Evolutionary conservation across 164 flowering plant genomes (phyloP).

Genomic region (Chimonanthus salicifolius): DNA sequence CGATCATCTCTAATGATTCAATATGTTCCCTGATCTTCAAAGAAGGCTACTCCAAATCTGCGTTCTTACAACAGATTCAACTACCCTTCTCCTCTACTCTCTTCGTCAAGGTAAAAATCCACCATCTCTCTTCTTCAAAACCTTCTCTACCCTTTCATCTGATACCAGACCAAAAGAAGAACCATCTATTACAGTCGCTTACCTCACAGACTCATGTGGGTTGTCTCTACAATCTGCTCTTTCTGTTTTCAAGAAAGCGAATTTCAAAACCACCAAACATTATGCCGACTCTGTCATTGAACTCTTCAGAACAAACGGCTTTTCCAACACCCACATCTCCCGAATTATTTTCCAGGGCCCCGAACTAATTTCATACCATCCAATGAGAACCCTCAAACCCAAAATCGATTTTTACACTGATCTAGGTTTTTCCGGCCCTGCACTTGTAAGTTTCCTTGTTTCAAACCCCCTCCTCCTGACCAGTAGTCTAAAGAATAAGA

Average conservation of each 20-base stretch:
- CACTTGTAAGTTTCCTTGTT: slow-evolving; percentile 7
- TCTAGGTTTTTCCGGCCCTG: slow-evolving; percentile 16
- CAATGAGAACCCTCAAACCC: slow-evolving; percentile 27
- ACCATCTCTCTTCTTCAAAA: slow-evolving; percentile 1
- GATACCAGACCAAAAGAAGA: no score
- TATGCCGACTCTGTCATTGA: not conserved
- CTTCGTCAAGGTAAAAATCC: not conserved
- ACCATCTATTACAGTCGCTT: not conserved
- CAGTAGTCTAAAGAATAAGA: slow-evolving; percentile 16
- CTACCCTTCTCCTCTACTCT: not conserved
- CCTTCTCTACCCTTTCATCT: slow-evolving; percentile 4
- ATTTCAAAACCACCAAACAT: not conserved
- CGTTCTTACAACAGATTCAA: not conserved
- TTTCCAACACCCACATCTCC: not conserved
- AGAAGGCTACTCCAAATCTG: not conserved
- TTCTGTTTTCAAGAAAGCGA: not conserved
- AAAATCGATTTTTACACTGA: slow-evolving; percentile 30
- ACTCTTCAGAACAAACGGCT: not conserved
- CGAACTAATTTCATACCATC: slow-evolving; percentile 12
- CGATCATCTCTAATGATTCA: no score
- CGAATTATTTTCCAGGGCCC: slow-evolving; percentile 10
- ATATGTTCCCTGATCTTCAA: not conserved
- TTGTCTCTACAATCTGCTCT: not conserved
- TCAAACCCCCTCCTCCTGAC: not conserved
- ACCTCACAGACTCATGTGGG: not conserved